Evolutionary conservation across 768 basidiomycete genomes (phyloP).

Genomic region (Tricholoma sp.): DNA sequence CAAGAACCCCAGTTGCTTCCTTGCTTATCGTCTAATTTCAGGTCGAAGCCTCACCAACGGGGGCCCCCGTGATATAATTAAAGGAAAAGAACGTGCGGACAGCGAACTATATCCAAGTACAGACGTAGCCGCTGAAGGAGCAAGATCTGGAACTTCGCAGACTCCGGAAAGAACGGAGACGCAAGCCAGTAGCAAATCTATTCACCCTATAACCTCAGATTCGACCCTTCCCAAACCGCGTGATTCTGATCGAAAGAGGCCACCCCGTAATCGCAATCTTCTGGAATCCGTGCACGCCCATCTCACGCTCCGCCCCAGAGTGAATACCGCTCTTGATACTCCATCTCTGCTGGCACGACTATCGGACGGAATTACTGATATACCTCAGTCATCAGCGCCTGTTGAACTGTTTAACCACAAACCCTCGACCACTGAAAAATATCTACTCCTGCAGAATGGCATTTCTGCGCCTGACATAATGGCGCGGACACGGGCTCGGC

Average conservation of each 20-base stretch:
- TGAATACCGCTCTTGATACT: neutral
- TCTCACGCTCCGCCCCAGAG: constrained; percentile 22
- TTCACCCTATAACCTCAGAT: neutral
- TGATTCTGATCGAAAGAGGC: constrained; percentile 3
- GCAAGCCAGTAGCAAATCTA: neutral
- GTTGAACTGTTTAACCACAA: no score
- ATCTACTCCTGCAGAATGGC: neutral
- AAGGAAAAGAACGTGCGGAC: constrained; percentile 8
- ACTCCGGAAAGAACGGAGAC: constrained; percentile 1
- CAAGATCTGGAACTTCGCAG: neutral
- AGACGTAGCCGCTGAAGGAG: neutral
- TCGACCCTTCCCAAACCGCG: neutral
- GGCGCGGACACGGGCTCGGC: constrained; percentile 23
- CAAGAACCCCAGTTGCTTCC: neutral
- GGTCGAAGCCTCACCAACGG: neutral
- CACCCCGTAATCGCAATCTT: constrained; percentile 31
- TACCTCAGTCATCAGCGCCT: neutral
- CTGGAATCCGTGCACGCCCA: constrained; percentile 45
- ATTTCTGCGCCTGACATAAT: constrained; percentile 21
- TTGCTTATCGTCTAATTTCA: neutral
- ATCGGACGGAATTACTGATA: constrained; percentile 14
- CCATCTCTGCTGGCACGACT: constrained; percentile 22
- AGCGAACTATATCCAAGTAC: neutral
- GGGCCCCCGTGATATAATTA: constrained; percentile 1
- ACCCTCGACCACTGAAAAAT: neutral